Percentiles rank a stretch among this genome's conserved stretches.
Conservation (phyloP, 768 basidiomycete species). For the Russula sp. region DNA sequence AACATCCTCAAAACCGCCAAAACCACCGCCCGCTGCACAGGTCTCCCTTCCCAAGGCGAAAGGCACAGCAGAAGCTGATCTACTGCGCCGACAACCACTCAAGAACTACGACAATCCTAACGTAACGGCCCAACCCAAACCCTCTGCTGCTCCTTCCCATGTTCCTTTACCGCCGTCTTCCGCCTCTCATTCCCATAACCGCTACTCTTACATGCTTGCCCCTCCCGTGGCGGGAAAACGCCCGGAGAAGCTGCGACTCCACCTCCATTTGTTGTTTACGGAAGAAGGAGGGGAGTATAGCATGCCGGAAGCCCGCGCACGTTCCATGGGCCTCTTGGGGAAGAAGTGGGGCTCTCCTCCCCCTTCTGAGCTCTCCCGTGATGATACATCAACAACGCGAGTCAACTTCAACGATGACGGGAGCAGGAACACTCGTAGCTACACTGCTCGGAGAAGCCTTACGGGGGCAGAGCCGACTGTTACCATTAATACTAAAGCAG, state of each 20-base stretch:
- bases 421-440: conserved; percentile 36
- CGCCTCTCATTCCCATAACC: conserved; percentile 26
- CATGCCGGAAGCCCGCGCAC: conserved; percentile 75
- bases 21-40: conserved; percentile 3
- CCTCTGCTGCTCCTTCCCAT: conserved; percentile 26
- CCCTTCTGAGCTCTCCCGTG: conserved; percentile 29
- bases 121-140: conserved; percentile 25
- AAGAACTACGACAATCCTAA: conserved; percentile 17
- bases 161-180: conserved; percentile 27
- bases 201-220: conserved; percentile 70
- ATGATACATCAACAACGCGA: conserved; percentile 23
- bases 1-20: conserved; percentile 17
- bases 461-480: conserved; percentile 69
- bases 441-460: conserved; percentile 41
- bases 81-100: conserved; percentile 21
- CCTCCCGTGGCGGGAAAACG: conserved; percentile 64
- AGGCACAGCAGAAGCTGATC: conserved; percentile 21
- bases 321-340: conserved; percentile 73
- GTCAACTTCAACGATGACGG: conserved; percentile 62
- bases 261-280: conserved; percentile 66
- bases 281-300: conserved; percentile 77
- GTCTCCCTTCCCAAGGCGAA: conserved; percentile 21
- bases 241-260: conserved; percentile 64
- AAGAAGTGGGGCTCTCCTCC: conserved; percentile 80
- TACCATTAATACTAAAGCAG: conserved; percentile 96